Evolutionary conservation across 2,329 filamentous ascomycete genomes (phyloP).

Genomic region (Berkeleyomyces rouxiae): DNA sequence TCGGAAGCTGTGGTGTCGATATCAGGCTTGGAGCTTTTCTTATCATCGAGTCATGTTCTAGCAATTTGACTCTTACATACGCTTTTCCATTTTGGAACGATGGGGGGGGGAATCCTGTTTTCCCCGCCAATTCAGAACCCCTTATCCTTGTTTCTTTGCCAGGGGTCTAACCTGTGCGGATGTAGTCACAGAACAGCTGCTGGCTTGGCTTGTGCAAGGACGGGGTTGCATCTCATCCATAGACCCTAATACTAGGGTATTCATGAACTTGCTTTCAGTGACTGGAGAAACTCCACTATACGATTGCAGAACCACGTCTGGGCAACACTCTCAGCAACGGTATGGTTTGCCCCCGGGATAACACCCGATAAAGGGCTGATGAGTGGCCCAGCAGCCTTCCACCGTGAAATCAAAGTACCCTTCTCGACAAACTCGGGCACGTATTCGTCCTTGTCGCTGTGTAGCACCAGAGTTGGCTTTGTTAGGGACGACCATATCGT

Average conservation of each 20-base stretch:
- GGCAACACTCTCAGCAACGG: conserved; percentile 29
- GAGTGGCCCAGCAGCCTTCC: conserved; percentile 30
- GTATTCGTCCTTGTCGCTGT: conserved; percentile 49
- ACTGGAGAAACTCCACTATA: conserved; percentile 30
- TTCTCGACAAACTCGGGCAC: conserved; percentile 44
- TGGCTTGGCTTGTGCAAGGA: too few relatives aligned
- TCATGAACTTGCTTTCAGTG: conserved; percentile 12
- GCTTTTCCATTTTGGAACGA: not conserved
- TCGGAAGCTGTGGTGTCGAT: not conserved
- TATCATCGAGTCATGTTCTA: not conserved
- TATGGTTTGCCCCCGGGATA: conserved; percentile 37
- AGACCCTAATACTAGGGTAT: not conserved
- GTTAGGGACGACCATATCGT: conserved; percentile 49
- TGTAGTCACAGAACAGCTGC: too few relatives aligned
- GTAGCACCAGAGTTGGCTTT: conserved; percentile 45
- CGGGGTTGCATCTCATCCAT: too few relatives aligned
- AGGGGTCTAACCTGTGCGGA: not conserved
- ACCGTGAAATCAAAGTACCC: conserved; percentile 37
- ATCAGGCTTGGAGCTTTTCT: not conserved
- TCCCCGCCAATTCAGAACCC: not conserved
- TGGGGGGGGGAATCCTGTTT: not conserved
- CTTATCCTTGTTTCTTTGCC: not conserved
- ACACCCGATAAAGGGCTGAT: conserved; percentile 34
- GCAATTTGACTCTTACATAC: not conserved
- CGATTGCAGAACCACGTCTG: conserved; percentile 33